Conservation (phyloP, 768 basidiomycete species). For the Leccinum variicolor region DNA sequence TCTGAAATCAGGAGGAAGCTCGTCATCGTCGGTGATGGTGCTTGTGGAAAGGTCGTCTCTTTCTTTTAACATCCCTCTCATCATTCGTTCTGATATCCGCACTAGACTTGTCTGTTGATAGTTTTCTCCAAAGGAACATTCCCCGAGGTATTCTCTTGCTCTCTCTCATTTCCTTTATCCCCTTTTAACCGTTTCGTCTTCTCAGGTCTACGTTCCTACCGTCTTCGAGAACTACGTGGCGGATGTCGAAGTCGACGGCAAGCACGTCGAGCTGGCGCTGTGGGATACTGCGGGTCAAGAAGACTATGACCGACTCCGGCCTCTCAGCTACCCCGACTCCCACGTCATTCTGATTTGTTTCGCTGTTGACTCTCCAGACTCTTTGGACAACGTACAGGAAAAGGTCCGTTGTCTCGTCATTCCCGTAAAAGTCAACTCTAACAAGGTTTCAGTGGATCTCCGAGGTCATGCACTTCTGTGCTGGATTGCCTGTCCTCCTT, state of each 20-base stretch:
- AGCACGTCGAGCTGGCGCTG: conserved; percentile 95
- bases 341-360: conserved; percentile 99
- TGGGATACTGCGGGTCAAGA: conserved; percentile 99
- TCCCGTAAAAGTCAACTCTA: conserved; percentile 5
- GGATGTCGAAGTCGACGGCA: conserved; percentile 97
- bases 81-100: conserved; percentile 19
- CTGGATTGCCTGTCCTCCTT: conserved; percentile 91
- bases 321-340: conserved; percentile 98
- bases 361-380: conserved; percentile 96
- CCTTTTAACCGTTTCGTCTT: neutral
- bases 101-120: conserved; percentile 87
- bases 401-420: conserved; percentile 62
- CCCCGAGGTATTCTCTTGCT: conserved; percentile 64
- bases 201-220: conserved; percentile 96
- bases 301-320: conserved; percentile 97
- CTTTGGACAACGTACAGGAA: conserved; percentile 99
- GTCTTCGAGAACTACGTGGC: conserved; percentile 99
- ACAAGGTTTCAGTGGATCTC: conserved; percentile 80
- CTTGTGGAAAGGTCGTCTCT: conserved; percentile 83
- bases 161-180: neutral
- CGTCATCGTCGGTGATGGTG: conserved; percentile 98
- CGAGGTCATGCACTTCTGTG: conserved; percentile 97
- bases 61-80: neutral
- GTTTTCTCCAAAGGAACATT: conserved; percentile 97
- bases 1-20: conserved; percentile 98